Evolutionary conservation across 2,329 filamentous ascomycete species (phyloP), one percentile per base, ranked within the genome.

Genomic region (Talaromyces sp.): DNA sequence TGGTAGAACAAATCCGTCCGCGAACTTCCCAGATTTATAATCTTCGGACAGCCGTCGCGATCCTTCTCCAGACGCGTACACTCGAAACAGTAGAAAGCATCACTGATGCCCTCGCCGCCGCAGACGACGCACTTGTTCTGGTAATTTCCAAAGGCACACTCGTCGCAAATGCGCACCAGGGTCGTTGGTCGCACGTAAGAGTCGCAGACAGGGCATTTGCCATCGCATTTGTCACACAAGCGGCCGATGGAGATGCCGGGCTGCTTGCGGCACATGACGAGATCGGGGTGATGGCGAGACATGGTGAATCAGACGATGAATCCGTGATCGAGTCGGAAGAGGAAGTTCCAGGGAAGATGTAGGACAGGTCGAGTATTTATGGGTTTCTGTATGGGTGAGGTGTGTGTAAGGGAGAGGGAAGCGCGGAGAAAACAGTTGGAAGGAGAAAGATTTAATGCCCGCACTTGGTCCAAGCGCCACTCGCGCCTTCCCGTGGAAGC

Each of bases 61-160:
- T 99, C 94, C 79, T 97, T 99, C 75, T 99, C 94, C 17, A 99
- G 80, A 8, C 94, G 85, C 61, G 94, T 99, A 75, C 94, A 99
- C 79, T 99, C 94, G 73, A 97, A 97, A 82, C 94, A 99, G 81
- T 99, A 99, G 77, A 97, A 97, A 55, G 94, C 94, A 75, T 99
- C 94, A 35, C 90, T 94, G 74, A 99, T 99, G 31, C 94, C 94
- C 79, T 97, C 94, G 69, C 94, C 94, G 74, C 94, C 94, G 78
- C 94, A 99, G 50, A 99, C 94, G 67, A 99, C 92, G 75, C 94
- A 99, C 78, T 99, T 99, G 82, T 99, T 99, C 80, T 97, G 94
- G 82, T 97, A 99, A 83, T 99, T 99, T 73, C 94, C 94, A 76
- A 99, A 99, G 74, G 90, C 92, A 83, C 94, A 99, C 80, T 99